Evolutionary conservation across 2,329 filamentous ascomycete genomes (phyloP), one percentile per base, ranked within the genome.

Genomic region (Huntiella decipiens): DNA sequence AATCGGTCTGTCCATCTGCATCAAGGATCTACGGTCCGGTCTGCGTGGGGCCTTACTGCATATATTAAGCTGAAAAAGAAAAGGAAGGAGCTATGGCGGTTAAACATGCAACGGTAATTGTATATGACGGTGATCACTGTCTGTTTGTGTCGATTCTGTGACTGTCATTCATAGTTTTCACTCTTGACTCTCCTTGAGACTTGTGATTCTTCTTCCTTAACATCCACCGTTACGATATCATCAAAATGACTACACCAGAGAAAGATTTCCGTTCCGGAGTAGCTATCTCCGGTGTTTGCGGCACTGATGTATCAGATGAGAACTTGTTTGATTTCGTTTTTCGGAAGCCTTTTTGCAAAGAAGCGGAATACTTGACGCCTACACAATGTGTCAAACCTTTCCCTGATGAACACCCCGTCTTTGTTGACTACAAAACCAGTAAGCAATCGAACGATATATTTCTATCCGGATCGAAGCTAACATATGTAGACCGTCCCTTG

Each of bases 341-440:
- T 46, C 56, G 58, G 48, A 57, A 60, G 39, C 61, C 63, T 0
- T 65, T 65, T 33, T 49, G 55, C 19, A 43, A 50, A 2, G 52
- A 59, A 44, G 59, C 51, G 40, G 54, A 55, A 3, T 58, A 55
- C 44, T 52, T 55, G 0, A 56, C 60, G 8, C 42, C 53, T 1
- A 50, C 52, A 3, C 60, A 61, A 22, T 49, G 50, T 3, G 51
- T 66, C 4, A 53, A 58, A 3, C 54, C 45, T n/a, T 56, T 63
- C 36, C 55, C 57, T 16, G 55, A 56, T 0, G 53, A 55, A 19
- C 52, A 57, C 36, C 57, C 59, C 15, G 59, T 65, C 45, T 64
- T 64, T 48, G 55, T 65, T 16, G 63, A 66, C 50, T 57, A 64
- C 46, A 58, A 59, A 44, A 57, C 57, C 22, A 59, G 63, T 64